Evolutionary conservation across 176 grass and related monocot species (phyloP), one percentile per base, ranked within the genome.

Genomic region (Rhynchospora tenuis): DNA sequence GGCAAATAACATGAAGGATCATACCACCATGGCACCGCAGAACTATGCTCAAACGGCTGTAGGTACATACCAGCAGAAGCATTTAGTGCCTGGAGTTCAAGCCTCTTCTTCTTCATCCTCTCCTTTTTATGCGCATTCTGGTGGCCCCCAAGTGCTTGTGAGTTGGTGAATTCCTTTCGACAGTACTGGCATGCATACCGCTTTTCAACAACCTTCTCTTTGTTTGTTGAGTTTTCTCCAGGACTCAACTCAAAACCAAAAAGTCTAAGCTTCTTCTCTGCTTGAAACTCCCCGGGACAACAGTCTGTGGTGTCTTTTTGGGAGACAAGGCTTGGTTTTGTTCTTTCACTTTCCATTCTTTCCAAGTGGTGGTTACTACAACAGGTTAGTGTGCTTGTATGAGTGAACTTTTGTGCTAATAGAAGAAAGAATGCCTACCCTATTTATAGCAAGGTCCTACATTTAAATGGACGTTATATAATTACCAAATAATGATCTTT

Each of bases 101-200:
- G 42, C 72, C 31, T 62, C 83, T 51, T 85, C 61, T 76, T 77
- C 69, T 77, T 85, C 83, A 85, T 64, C 63, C 83, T 78, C 56
- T 85, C 87, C n/a, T 74, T 88, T 66, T 88, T 82, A 51, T 82
- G 59, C n/a, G 79, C 59, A 33, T 82, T 82, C 29, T 82, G 79
- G 79, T 82, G 79, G 33, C 83, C 87, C 9, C 87, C 87, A 9
- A 88, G 86, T 17, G 86, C 86, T 68, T 88, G 86, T n/a, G 86
- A 88, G 75, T 73, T 88, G 7, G 74, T 50, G 43, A 88, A 88
- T 9, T 85, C 83, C 74, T 88, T 88, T 44, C 7, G 11, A 70
- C 87, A 85, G 61, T 85, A 88, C 65, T 85, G 81, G 27, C 83
- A 88, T 42, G 64, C 33, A n/a, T 85, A 85, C 55, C 54, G 83